A percentile compares a stretch with the other conserved stretches of the same genome.
Conservation (phyloP, 78 protist genomes). For the Dictyostelium intermedium region DNA sequence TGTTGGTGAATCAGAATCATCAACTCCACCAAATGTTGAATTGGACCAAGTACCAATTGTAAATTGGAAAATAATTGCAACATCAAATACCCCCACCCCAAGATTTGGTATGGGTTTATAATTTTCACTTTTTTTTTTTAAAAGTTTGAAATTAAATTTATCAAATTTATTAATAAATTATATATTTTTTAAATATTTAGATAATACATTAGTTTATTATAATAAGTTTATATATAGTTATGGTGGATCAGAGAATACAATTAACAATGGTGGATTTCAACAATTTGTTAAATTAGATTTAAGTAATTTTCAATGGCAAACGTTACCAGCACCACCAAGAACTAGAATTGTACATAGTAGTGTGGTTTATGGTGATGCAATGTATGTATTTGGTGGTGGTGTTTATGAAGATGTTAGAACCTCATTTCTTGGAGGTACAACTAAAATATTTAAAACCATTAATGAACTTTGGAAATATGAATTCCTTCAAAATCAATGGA, state of each 20-base stretch:
- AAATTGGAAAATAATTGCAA: conserved; percentile 63
- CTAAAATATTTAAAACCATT: conserved; percentile 28
- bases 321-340: conserved; percentile 17
- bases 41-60: background rate
- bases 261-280: background rate
- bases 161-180: too few species aligned
- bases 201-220: conserved; percentile 26
- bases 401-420: conserved; percentile 49
- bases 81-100: conserved; percentile 57
- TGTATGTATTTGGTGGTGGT: conserved; percentile 73
- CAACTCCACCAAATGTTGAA: background rate
- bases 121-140: background rate
- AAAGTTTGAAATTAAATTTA: too few species aligned
- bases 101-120: conserved; percentile 54
- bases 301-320: conserved; percentile 4
- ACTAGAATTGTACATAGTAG: conserved; percentile 46
- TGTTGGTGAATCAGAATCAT: background rate
- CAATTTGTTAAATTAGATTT: conserved; percentile 32
- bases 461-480: conserved; percentile 22
- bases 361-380: background rate
- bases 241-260: conserved; percentile 44
- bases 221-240: conserved; percentile 7
- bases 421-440: background rate
- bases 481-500: background rate
- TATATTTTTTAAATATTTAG: background rate